A percentile compares a stretch with the other conserved stretches of the same genome.
These are phyloP conservation scores for Lycium barbarum DNA, from an alignment of 257 asterid species.

Conservation along the genomic window DNA sequence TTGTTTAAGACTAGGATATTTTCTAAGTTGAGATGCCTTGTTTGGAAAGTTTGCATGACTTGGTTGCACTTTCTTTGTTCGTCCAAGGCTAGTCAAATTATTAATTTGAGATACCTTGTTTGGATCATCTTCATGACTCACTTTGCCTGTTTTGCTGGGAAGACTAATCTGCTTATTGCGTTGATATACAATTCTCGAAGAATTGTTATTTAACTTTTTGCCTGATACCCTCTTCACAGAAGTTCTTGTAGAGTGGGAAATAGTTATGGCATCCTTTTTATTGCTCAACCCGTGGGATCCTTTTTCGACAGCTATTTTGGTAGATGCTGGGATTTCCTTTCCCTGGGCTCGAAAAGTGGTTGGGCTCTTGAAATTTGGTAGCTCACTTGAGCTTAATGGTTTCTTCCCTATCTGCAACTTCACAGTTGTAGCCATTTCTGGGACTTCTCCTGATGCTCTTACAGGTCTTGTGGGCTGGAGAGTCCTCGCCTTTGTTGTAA, in stretches of 20 bases:
- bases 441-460: constrained; percentile 3
- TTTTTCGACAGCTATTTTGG: background rate
- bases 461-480: background rate
- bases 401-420: constrained; percentile 24
- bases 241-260: constrained; percentile 11
- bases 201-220: background rate
- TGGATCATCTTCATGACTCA: constrained; percentile 11
- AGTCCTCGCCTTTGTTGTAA: constrained; percentile 5
- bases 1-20: constrained; percentile 9
- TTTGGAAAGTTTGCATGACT: constrained; percentile 41
- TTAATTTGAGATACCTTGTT: constrained; percentile 17
- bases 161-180: background rate
- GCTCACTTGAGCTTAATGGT: constrained; percentile 17
- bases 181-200: constrained; percentile 9
- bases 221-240: constrained; percentile 24
- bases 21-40: constrained; percentile 39
- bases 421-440: constrained; percentile 23
- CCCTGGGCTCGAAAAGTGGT: background rate
- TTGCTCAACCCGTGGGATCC: background rate
- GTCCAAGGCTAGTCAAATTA: constrained; percentile 29
- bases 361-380: constrained; percentile 20
- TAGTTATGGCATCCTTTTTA: background rate
- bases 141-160: background rate
- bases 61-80: constrained; percentile 29
- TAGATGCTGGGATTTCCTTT: constrained; percentile 5